Evolutionary conservation across 192 early-diverging fungal species (phyloP), one percentile per base, ranked within the genome.

Genomic region (Piromyces finnis): DNA sequence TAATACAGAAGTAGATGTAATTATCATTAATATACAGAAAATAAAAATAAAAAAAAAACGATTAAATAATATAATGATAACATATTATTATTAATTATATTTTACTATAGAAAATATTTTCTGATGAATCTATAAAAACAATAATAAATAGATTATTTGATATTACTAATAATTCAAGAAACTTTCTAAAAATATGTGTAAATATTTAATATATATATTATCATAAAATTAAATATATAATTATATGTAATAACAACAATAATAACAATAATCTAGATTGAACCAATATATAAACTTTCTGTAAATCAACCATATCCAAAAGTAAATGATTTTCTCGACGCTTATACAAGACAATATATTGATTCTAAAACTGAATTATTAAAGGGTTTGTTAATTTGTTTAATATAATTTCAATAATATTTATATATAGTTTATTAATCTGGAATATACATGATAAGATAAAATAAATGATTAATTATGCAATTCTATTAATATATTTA

Each of bases 331-430:
- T 51, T 51, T 6, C 41, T 51, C 22, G 41, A 51, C 22, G 41
- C 41, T 14, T 51, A 51, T 51, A 3, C 41, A 5, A 51, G 41
- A 78, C 87, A 88, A 77, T 85, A 87, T 17, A 81, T 85, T 18
- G 88, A 89, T 78, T 84, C 84, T 78, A 87, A 90, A 81, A 87
- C 88, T 3, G 88, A 88, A 68, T 68, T 92, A 15, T 82, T 88
- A 59, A 88, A 87, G 82, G 85, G 86, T 86, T n/a, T n/a, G n/a
- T n/a, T n/a, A n/a, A n/a, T n/a, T n/a, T n/a, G n/a, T n/a, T n/a
- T n/a, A 84, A 35, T 35, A 7, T 35, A 35, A 35, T 7, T 12
- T 35, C 12, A 35, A 35, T 35, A 7, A 35, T 35, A 35, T 35
- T 28, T 28, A 28, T 11, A 82, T 18, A 68, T 77, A 37, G n/a